Evolutionary conservation across 192 early-diverging fungal species (phyloP).

Genomic region (Entophlyctis luteolus): DNA sequence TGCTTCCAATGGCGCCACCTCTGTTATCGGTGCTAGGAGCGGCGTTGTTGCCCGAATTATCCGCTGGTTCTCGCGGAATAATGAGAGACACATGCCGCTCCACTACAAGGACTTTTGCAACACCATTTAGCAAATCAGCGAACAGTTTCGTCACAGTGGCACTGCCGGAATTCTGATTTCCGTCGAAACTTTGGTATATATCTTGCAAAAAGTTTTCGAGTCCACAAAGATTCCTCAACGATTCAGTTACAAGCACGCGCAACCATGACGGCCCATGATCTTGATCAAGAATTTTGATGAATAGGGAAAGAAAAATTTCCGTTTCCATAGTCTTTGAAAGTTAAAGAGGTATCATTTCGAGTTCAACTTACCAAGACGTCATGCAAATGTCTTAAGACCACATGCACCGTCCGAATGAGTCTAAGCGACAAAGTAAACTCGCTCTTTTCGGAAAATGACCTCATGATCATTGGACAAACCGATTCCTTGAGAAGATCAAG

Average conservation of each 20-base stretch:
- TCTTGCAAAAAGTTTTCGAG: slow-evolving; percentile 57
- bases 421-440: slow-evolving; percentile 83
- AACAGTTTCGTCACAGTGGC: slow-evolving; percentile 82
- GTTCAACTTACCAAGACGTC: slow-evolving; percentile 55
- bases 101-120: slow-evolving; percentile 54
- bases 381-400: slow-evolving; percentile 73
- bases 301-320: slow-evolving; percentile 90
- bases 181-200: slow-evolving; percentile 58
- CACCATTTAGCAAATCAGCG: slow-evolving; percentile 52
- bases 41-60: background rate
- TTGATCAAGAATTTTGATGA: slow-evolving; percentile 76
- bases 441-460: slow-evolving; percentile 84
- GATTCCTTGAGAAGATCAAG: slow-evolving; percentile 68
- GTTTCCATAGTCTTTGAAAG: slow-evolving; percentile 71
- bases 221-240: slow-evolving; percentile 64
- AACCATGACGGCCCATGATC: slow-evolving; percentile 74
- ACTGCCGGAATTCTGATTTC: slow-evolving; percentile 59
- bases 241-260: slow-evolving; percentile 75
- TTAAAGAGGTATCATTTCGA: background rate
- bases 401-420: slow-evolving; percentile 72
- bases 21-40: background rate
- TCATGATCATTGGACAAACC: slow-evolving; percentile 85
- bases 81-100: slow-evolving; percentile 59
- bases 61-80: slow-evolving; percentile 22
- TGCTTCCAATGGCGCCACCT: background rate